Base-by-base conservation (phyloP, 352 stramenopile species). In the Globisporangium orthogonon region DNA sequence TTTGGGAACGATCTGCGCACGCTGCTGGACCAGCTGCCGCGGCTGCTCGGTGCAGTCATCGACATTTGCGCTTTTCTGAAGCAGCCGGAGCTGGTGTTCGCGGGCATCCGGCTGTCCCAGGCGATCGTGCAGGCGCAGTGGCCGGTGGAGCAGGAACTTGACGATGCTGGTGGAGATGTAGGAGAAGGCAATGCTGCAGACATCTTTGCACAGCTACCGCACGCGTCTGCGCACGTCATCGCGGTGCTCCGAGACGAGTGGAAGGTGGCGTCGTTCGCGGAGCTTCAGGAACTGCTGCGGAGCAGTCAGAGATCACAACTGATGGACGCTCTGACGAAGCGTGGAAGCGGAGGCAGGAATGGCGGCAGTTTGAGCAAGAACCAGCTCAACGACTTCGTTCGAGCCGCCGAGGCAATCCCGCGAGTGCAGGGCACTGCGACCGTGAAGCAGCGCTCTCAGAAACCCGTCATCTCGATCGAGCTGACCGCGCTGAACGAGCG, bases 1-100 rank as follows among this genome's bases (percentile, higher is more conserved):
- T 99, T 98, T 66, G 80, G 89, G 18, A 99, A 98, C 59, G 98
- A 99, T 66, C 91, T 98, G 28, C 92, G 91, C 18, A 91, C 81
- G 53, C 79, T 99, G 31, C 68, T 99, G 45, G 97, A 99, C 58
- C 96, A 99, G 57, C 58, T 98, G 17, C 85, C 94, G 28, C 91
- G 97, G 40, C 64, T 99, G 33, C 68, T 99, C 5, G 95, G 95
- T 46, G 96, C 97, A 2, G 72, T 91, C 30, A 87, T 98, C 43
- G 91, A 98, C 50, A 81, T 98, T 30, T 85, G 81, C 7, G 87
- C 83, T 3, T 31, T 73, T 33, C 44, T 86, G n/a, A 72, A 87
- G 56, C 69, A 84, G 37, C 51, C 69, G 6, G 60, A 69, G 18
- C 60, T 91, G 4, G 66, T 87, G 33, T 66, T 84, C 10, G 74